These are phyloP conservation scores for Pseudohalonectria lignicola DNA, from an alignment of 2,329 filamentous ascomycete genomes.

Conservation along the genomic window DNA sequence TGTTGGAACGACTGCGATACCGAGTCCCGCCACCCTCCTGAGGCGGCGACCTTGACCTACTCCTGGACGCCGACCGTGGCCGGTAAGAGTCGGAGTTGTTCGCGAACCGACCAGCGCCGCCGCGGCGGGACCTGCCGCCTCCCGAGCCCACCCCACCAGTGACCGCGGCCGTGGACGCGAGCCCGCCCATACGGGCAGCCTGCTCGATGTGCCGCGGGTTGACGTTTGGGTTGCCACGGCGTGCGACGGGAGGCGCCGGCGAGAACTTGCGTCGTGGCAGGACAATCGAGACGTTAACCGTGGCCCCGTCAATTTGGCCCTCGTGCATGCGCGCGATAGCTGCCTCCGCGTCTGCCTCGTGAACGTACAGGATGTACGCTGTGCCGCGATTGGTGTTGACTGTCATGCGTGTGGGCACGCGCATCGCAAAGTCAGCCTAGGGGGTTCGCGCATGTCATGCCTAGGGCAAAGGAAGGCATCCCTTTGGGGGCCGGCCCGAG, in stretches of 20 bases:
- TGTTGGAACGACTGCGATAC: constrained; percentile 31
- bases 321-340: constrained; percentile 98
- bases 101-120: constrained; percentile 25
- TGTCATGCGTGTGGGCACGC: constrained; percentile 1
- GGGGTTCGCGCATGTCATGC: background rate
- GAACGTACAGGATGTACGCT: constrained; percentile 78
- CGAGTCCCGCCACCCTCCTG: constrained; percentile 16
- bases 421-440: background rate
- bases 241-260: constrained; percentile 61
- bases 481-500: background rate
- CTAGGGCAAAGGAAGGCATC: background rate
- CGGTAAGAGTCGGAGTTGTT: constrained; percentile 47
- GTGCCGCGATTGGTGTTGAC: constrained; percentile 79
- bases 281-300: constrained; percentile 81
- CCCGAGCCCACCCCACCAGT: constrained; percentile 13
- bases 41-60: constrained; percentile 27
- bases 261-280: constrained; percentile 76
- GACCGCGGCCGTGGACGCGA: constrained; percentile 3
- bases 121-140: constrained; percentile 23
- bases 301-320: constrained; percentile 76
- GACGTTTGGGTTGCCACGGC: constrained; percentile 45
- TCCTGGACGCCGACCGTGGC: constrained; percentile 45
- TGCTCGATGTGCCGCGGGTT: constrained; percentile 32
- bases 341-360: constrained; percentile 68
- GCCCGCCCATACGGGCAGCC: constrained; percentile 1